Percentiles rank a stretch among this genome's conserved stretches.
These are phyloP conservation scores for Yarrowia alimentaria DNA, from an alignment of 805 yeast genomes.

Conservation along the genomic window DNA sequence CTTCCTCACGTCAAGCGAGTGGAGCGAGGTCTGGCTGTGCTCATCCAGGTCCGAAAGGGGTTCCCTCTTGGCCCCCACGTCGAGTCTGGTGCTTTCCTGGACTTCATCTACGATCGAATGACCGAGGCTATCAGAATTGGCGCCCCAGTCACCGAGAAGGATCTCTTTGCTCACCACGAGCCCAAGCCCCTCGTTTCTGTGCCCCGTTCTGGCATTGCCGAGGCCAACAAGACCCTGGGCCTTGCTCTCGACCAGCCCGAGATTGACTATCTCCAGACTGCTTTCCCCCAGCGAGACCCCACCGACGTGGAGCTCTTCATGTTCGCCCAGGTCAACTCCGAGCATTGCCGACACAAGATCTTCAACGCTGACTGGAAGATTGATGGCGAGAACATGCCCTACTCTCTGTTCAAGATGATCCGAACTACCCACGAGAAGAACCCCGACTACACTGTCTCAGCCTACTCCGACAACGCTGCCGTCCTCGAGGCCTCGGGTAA, in stretches of 20 bases:
- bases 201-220: slow-evolving; percentile 56
- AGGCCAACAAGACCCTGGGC: slow-evolving; percentile 82
- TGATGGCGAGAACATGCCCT: slow-evolving; percentile 71
- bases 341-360: slow-evolving; percentile 98
- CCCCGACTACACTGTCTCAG: slow-evolving; percentile 83
- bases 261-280: slow-evolving; percentile 78
- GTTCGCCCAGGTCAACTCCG: slow-evolving; percentile 99
- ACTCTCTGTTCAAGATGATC: slow-evolving; percentile 88
- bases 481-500: slow-evolving; percentile 70
- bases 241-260: slow-evolving; percentile 94
- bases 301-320: slow-evolving; percentile 97
- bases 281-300: slow-evolving; percentile 87
- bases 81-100: slow-evolving; percentile 56
- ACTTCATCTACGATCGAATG: slow-evolving; percentile 88
- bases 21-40: slow-evolving; percentile 83
- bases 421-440: slow-evolving; percentile 82
- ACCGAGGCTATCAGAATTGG: slow-evolving; percentile 63
- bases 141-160: slow-evolving; percentile 59
- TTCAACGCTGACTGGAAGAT: slow-evolving; percentile 98
- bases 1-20: slow-evolving; percentile 71
- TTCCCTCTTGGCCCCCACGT: slow-evolving; percentile 61
- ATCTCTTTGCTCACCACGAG: slow-evolving; percentile 69
- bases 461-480: slow-evolving; percentile 97
- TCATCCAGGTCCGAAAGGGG: slow-evolving; percentile 68
- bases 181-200: slow-evolving; percentile 77